Evolutionary conservation across 73 alveolate species (phyloP).

Genomic region (Blepharisma japonicum): DNA sequence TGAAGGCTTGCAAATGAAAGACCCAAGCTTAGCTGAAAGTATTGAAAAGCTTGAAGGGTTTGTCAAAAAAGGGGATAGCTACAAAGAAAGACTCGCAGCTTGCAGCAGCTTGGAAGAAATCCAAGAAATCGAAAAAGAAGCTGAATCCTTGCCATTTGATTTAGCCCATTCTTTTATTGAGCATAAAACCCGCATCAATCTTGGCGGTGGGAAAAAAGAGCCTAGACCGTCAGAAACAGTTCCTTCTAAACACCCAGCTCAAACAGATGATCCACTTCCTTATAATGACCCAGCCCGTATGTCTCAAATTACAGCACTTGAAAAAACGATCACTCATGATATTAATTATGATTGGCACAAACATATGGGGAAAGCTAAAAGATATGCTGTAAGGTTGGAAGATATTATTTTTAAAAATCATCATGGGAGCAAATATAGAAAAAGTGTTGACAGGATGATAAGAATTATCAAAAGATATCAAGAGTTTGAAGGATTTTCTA

Average conservation of each 20-base stretch:
- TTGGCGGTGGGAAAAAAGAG: not conserved
- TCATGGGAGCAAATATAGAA: constrained; percentile 10
- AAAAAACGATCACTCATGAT: not conserved
- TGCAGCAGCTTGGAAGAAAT: constrained; percentile 16
- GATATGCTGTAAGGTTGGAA: constrained; percentile 2
- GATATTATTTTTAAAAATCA: not conserved
- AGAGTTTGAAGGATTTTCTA: constrained; percentile 13
- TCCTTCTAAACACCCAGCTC: not conserved
- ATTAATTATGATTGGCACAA: not conserved
- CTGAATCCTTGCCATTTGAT: constrained; percentile 13
- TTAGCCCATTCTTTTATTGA: constrained; percentile 25
- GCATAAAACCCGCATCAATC: constrained; percentile 12
- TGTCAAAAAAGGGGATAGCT: not conserved
- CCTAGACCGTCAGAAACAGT: not conserved
- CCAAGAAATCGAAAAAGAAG: constrained; percentile 7
- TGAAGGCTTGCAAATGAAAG: constrained; percentile 27
- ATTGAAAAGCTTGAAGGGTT: not conserved
- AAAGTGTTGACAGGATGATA: not conserved
- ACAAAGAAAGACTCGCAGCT: constrained; percentile 2
- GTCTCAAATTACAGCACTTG: not conserved
- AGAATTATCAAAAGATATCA: not conserved
- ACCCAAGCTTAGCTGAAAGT: not conserved
- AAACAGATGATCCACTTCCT: not conserved
- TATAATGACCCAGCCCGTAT: not conserved
- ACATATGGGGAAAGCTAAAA: not conserved